These are phyloP conservation scores for Wickerhamiella lipophila DNA, from an alignment of 805 yeast genomes.

Conservation along the genomic window DNA sequence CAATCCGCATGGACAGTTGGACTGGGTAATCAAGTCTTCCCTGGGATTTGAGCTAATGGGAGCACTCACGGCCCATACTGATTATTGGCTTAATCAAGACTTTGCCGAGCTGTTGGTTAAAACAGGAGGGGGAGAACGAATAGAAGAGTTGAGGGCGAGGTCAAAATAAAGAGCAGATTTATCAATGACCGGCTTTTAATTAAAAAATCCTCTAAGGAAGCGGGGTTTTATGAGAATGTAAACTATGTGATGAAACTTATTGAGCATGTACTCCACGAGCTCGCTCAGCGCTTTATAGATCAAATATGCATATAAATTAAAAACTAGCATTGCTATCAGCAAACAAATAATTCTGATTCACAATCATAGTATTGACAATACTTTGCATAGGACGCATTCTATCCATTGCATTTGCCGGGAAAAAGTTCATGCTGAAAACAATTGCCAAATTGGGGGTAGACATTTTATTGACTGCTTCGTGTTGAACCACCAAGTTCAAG, in stretches of 20 bases:
- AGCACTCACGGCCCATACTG: conserved; percentile 78
- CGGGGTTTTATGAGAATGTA: not conserved
- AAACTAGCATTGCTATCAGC: conserved; percentile 9
- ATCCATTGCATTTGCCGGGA: conserved; percentile 36
- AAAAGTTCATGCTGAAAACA: conserved; percentile 60
- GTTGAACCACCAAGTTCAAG: conserved; percentile 52
- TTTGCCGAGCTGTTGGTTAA: conserved; percentile 47
- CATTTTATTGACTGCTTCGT: conserved; percentile 67
- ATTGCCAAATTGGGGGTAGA: conserved; percentile 81
- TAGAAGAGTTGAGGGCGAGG: not conserved
- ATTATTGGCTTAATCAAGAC: conserved; percentile 78
- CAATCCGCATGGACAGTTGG: conserved; percentile 73
- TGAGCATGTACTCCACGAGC: not conserved
- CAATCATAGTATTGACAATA: conserved; percentile 39
- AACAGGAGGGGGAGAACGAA: not conserved
- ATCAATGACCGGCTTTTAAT: too few relatives aligned
- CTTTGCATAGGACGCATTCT: conserved; percentile 44
- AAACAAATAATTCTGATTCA: conserved; percentile 24
- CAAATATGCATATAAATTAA: conserved; percentile 8
- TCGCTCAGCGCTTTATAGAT: not conserved
- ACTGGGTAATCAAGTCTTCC: conserved; percentile 56
- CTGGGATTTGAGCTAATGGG: conserved; percentile 62
- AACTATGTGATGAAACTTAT: not conserved
- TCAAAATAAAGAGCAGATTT: too few relatives aligned
- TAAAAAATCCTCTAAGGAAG: too few relatives aligned